Percentiles rank a stretch among this genome's conserved stretches.
phyloP scores from a whole-genome alignment of 2,329 filamentous ascomycete genomes.

The Escovopsis sp. region DNA sequence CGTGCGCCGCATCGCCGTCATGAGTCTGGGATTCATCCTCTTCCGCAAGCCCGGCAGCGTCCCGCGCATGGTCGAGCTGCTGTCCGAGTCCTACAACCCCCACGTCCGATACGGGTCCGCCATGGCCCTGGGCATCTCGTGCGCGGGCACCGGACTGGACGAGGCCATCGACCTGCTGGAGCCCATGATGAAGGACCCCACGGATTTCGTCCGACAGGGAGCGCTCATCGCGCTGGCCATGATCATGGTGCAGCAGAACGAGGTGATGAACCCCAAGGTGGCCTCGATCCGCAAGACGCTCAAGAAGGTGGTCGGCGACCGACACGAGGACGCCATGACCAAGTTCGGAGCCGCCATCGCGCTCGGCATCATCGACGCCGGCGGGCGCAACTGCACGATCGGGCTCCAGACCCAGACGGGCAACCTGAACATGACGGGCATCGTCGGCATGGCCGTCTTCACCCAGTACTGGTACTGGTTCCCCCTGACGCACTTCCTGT shows the following conservation, averaged over 20 bases:
- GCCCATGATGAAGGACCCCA: conserved; percentile 98
- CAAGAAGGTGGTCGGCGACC: conserved; percentile 84
- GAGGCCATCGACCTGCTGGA: conserved; percentile 94
- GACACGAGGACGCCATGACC: conserved; percentile 98
- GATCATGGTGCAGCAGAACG: conserved; percentile 99
- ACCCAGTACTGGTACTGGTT: conserved; percentile 99
- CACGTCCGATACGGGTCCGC: conserved; percentile 96
- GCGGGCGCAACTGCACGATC: conserved; percentile 96
- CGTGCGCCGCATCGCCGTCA: conserved; percentile 86
- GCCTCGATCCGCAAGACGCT: conserved; percentile 80
- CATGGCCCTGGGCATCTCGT: conserved; percentile 96
- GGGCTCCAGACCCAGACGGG: conserved; percentile 95
- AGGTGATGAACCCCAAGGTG: conserved; percentile 96
- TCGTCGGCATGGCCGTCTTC: conserved; percentile 96
- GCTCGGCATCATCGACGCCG: conserved; percentile 92
- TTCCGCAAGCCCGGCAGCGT: conserved; percentile 97
- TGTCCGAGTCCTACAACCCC: conserved; percentile 97
- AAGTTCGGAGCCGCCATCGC: conserved; percentile 94
- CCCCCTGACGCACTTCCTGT: conserved; percentile 94
- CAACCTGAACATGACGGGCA: conserved; percentile 96
- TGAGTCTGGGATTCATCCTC: conserved; percentile 95
- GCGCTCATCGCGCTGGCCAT: conserved; percentile 88
- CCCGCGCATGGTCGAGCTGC: conserved; percentile 94
- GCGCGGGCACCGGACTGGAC: conserved; percentile 86
- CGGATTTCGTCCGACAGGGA: conserved; percentile 94